These are phyloP conservation scores for Dioscorea zingiberensis DNA, from an alignment of 106 monocot genomes.

Conservation along the genomic window DNA sequence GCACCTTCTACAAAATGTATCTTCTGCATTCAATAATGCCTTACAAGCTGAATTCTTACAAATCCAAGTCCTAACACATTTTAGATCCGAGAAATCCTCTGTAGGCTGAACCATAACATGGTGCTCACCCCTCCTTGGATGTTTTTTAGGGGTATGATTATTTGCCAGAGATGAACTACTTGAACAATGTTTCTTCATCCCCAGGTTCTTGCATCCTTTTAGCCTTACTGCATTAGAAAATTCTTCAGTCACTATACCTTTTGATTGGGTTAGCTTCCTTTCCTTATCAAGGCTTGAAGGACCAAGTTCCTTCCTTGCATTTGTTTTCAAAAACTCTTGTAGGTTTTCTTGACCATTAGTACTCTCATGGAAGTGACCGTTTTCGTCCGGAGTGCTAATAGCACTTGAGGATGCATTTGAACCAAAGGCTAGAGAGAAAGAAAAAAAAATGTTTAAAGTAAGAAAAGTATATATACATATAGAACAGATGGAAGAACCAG, in stretches of 20 bases:
- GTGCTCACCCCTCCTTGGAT: slow-evolving; percentile 57
- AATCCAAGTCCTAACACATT: slow-evolving; percentile 24
- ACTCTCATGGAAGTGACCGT: slow-evolving; percentile 18
- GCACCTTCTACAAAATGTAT: slow-evolving; percentile 84
- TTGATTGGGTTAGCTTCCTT: slow-evolving; percentile 31
- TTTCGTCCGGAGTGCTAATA: slow-evolving; percentile 42
- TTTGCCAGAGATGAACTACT: slow-evolving; percentile 14
- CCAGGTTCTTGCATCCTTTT: slow-evolving; percentile 48
- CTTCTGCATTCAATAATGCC: slow-evolving; percentile 54
- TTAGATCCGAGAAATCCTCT: slow-evolving; percentile 14
- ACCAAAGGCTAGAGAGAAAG: slow-evolving; percentile 25
- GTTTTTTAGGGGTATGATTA: slow-evolving; percentile 32
- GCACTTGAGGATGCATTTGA: slow-evolving; percentile 41
- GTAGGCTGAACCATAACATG: slow-evolving; percentile 17
- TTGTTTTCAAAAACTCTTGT: slow-evolving; percentile 34
- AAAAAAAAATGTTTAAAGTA: not conserved
- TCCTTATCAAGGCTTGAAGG: slow-evolving; percentile 31
- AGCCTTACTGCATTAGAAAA: slow-evolving; percentile 22
- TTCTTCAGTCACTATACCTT: slow-evolving; percentile 48
- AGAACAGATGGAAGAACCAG: no score
- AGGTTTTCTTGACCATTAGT: slow-evolving; percentile 26
- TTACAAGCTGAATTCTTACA: slow-evolving; percentile 91
- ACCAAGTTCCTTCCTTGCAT: slow-evolving; percentile 35
- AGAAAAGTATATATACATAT: no score
- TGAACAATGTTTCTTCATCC: slow-evolving; percentile 36